Base-by-base conservation (phyloP, 164 flowering plant species). In the Saururus chinensis region DNA sequence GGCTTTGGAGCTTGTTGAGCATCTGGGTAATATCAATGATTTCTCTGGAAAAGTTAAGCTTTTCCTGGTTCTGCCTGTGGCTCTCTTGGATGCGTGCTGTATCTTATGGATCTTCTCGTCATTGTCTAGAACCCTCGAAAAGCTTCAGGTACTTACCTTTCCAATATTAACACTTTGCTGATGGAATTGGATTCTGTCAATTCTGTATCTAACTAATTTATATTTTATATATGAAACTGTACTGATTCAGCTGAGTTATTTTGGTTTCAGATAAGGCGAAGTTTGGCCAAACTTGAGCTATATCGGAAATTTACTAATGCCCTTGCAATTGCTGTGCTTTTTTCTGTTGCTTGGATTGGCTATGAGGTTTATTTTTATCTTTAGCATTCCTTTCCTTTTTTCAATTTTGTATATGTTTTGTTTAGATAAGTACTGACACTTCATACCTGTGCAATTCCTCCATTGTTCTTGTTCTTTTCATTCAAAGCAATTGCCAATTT, bases 301-400 rank as follows among this genome's bases (percentile, higher is more conserved):
- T 93, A 93, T 71, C 67, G 96, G 35, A 93, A 85, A 64, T 93
- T 88, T 56, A 90, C 98, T 30, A 93, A 90, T 75, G 56, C 85
- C 30, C 83, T 93, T 59, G 97, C 97, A 19, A 70, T 85, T 19
- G 80, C 81, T 59, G 97, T 90, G 80, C 71, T 93, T 68, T 70
- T 93, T 23, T 86, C 97, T 56, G 75, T 93, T 70, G 95, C 89
- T 59, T 93, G 98, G 97, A 82, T 93, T 71, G 95, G 97, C 56
- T 90, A 82, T 72, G 98, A 93, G 96, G 98, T n/a, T 93, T 73
- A 20, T 40, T 6, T 12, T 56, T 53, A 41, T 41, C 24, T 16
- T 37, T 13, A 41, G 45, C 45, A 41, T 41, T 13, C 8, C 8
- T 41, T 41, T 41, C n/a, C n/a, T 41, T 41, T 8, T 41, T 13